Base-by-base conservation (phyloP, 2,329 filamentous ascomycete genomes). In the Ophiostoma sp. region DNA sequence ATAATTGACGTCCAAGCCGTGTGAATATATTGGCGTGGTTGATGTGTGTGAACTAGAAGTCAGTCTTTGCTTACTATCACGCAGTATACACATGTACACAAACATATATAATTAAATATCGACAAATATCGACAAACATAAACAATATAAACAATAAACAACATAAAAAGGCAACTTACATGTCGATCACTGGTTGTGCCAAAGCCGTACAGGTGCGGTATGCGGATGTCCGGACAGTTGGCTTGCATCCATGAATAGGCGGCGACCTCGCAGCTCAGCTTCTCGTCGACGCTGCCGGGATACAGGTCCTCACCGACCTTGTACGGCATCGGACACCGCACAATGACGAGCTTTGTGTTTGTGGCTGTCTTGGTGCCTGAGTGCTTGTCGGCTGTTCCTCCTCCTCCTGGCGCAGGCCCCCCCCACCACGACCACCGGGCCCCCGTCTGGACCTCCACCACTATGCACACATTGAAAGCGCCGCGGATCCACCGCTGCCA, bases 191-290 rank as follows among this genome's bases (percentile, higher is more conserved):
- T 48, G 6, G 70, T 67, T 39, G 74, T 72, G 27, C 73, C 73
- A 36, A 75, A 72, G 67, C 73, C 73, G 35, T 73, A 74, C n/a
- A 74, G 74, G 17, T 75, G 73, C 66, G 79, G 79, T 27, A 80
- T 79, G 23, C 79, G 78, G 35, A 82, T 73, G 66, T 75, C 71
- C 13, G 78, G 77, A 72, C 78, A 81, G 64, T 79, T 71, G 23
- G 78, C 74, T 67, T 78, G 75, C 31, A 82, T 76, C 79, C 79
- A 81, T 11, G 78, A 75, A 70, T 79, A 81, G 1, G 78, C 78
- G 1, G 77, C 80, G 31, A 76, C 79, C 75, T 82, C 80, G 72
- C 76, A 75, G 62, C 77, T 73, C 10, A 81, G 20, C 73, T 81
- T 81, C 73, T 71, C 70, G 39, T 67, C 65, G 65, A 67, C 39